These are phyloP conservation scores for Colletotrichum horii DNA, from an alignment of 2,329 filamentous ascomycete genomes.

Conservation along the genomic window DNA sequence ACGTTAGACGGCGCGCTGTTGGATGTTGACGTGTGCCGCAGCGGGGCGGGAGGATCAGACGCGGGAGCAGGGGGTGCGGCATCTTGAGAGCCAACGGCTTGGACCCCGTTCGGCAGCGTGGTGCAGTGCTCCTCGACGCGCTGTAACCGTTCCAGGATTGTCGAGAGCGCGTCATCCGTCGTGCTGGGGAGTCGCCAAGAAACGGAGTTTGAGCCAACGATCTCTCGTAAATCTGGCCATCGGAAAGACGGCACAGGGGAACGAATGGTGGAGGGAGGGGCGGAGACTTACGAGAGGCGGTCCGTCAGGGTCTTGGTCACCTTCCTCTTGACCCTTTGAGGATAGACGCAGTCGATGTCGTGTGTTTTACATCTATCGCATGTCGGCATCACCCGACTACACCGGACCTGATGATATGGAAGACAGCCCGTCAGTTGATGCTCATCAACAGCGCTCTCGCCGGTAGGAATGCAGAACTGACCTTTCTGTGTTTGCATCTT, in stretches of 20 bases:
- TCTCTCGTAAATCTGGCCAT: not conserved
- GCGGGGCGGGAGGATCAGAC: not conserved
- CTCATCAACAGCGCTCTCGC: not conserved
- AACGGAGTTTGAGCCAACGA: not conserved
- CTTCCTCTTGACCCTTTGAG: constrained; percentile 29
- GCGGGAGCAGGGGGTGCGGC: not conserved
- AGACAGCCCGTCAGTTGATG: not conserved
- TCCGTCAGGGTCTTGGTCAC: constrained; percentile 21
- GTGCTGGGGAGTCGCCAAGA: not conserved
- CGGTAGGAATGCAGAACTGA: not conserved
- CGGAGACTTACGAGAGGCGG: constrained; percentile 5
- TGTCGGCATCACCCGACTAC: constrained; percentile 32
- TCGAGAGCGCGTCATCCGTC: constrained; percentile 24
- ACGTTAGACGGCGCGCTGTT: constrained; percentile 13
- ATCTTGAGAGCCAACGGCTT: not conserved
- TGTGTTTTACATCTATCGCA: constrained; percentile 31
- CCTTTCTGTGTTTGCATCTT: constrained; percentile 12
- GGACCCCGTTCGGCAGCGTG: not conserved
- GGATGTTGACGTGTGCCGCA: not conserved
- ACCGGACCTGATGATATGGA: constrained; percentile 26
- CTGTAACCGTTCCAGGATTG: constrained; percentile 33
- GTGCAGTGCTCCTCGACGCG: constrained; percentile 30
- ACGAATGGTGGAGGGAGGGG: not conserved
- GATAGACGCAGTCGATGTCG: constrained; percentile 31
- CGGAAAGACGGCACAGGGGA: not conserved